These are phyloP conservation scores for Leccinum arenicola DNA, from an alignment of 768 basidiomycete genomes.

Conservation along the genomic window DNA sequence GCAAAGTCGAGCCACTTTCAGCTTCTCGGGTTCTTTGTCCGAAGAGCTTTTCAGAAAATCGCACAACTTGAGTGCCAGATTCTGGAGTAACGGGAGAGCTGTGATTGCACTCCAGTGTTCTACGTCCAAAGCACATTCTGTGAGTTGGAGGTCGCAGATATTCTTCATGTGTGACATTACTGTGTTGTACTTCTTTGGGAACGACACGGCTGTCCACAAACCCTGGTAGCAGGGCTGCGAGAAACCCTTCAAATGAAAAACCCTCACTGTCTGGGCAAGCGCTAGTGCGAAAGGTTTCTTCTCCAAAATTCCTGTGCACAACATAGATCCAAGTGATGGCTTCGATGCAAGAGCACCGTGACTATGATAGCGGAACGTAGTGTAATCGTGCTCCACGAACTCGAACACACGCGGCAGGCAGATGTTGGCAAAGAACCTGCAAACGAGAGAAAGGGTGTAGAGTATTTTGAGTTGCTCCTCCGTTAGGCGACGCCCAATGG, in stretches of 20 bases:
- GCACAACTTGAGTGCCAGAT: conserved; percentile 11
- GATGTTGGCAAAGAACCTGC: too few species aligned
- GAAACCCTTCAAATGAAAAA: conserved; percentile 2
- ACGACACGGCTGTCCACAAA: background rate
- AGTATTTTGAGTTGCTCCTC: too few species aligned
- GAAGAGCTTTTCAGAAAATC: background rate
- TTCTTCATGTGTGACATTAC: conserved; percentile 17
- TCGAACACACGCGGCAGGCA: too few species aligned
- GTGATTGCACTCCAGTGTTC: conserved; percentile 18
- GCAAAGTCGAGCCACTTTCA: background rate
- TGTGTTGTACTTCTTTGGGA: background rate
- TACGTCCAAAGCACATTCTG: conserved; percentile 3
- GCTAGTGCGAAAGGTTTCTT: background rate
- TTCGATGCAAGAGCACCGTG: background rate
- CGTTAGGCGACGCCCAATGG: too few species aligned
- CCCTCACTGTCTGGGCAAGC: background rate
- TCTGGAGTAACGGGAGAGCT: conserved; percentile 14
- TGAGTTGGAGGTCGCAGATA: conserved; percentile 14
- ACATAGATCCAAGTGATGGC: background rate
- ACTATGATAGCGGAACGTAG: too few species aligned
- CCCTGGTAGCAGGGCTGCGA: background rate
- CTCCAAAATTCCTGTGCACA: background rate
- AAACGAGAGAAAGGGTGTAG: too few species aligned
- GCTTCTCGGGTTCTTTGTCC: background rate
- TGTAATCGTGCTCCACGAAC: too few species aligned